Evolutionary conservation across 495 filamentous ascomycete genomes (phyloP).

Genomic region (Podospora anserina): DNA sequence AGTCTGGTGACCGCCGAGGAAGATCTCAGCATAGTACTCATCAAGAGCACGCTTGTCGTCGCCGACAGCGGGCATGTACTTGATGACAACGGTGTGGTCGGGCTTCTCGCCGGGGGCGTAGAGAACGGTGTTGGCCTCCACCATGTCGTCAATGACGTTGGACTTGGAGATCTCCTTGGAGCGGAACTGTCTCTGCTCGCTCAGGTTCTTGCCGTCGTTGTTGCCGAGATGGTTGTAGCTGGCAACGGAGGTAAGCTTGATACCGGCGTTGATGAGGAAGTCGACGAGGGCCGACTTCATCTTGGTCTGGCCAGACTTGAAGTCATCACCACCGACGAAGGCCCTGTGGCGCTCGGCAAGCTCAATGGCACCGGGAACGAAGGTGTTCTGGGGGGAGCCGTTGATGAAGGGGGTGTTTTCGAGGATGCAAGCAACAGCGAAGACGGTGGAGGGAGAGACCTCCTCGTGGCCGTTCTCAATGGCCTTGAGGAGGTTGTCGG

Average conservation of each 20-base stretch:
- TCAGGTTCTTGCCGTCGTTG: slow-evolving; percentile 98
- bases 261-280: slow-evolving; percentile 97
- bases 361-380: slow-evolving; percentile 87
- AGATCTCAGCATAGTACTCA: slow-evolving; percentile 99
- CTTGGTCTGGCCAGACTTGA: slow-evolving; percentile 99
- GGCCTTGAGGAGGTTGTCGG: slow-evolving; percentile 84
- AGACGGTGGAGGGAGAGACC: slow-evolving; percentile 89
- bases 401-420: slow-evolving; percentile 96
- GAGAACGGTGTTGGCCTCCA: slow-evolving; percentile 86
- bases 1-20: slow-evolving; percentile 97
- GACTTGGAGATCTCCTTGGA: slow-evolving; percentile 99
- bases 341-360: slow-evolving; percentile 83
- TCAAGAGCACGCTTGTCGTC: slow-evolving; percentile 99
- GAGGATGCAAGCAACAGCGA: slow-evolving; percentile 89
- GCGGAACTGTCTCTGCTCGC: slow-evolving; percentile 95
- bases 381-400: slow-evolving; percentile 98
- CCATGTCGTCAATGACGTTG: slow-evolving; percentile 99
- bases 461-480: slow-evolving; percentile 85
- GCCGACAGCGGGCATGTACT: slow-evolving; percentile 98
- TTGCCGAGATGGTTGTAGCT: slow-evolving; percentile 99
- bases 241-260: slow-evolving; percentile 98
- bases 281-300: slow-evolving; percentile 99
- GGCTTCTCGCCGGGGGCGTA: slow-evolving; percentile 87
- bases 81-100: slow-evolving; percentile 88
- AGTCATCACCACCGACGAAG: slow-evolving; percentile 98